A percentile compares a stretch with the other conserved stretches of the same genome.
Evolutionary conservation across 108 stramenopile species (phyloP).

Genomic region (Ochromonas danica): DNA sequence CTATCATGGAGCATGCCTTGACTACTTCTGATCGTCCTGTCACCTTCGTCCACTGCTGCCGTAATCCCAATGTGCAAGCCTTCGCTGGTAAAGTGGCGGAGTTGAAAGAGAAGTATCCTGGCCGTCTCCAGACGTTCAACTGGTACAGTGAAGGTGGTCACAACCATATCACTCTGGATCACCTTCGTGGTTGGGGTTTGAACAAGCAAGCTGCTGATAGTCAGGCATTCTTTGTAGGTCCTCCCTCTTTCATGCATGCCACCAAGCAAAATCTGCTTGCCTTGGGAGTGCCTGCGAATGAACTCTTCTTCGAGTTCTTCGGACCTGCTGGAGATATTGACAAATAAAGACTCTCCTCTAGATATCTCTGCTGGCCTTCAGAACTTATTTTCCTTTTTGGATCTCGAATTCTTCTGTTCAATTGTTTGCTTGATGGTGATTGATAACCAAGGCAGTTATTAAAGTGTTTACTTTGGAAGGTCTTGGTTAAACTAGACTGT

Average conservation of each 20-base stretch:
- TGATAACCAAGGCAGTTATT: no score
- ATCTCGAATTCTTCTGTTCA: no score
- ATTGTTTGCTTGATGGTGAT: no score
- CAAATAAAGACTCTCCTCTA: no score
- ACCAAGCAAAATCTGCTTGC: not conserved
- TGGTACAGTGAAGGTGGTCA: not conserved
- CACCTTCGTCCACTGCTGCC: not conserved
- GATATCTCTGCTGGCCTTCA: no score
- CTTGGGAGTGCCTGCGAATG: not conserved
- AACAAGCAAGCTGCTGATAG: no score
- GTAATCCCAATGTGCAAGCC: not conserved
- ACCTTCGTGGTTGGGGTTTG: no score
- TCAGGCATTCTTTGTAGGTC: not conserved
- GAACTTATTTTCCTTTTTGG: no score
- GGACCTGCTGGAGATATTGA: no score
- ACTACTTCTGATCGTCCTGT: not conserved
- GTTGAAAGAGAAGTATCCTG: not conserved
- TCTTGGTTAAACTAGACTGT: no score
- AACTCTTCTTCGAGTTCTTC: not conserved
- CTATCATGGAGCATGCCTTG: not conserved
- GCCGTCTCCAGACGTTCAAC: not conserved
- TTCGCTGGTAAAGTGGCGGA: not conserved
- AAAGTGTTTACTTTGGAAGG: no score
- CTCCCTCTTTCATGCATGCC: not conserved
- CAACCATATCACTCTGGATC: not conserved